These are phyloP conservation scores for Taphrina populina DNA, from an alignment of 1,139 yeast species.

Conservation along the genomic window DNA sequence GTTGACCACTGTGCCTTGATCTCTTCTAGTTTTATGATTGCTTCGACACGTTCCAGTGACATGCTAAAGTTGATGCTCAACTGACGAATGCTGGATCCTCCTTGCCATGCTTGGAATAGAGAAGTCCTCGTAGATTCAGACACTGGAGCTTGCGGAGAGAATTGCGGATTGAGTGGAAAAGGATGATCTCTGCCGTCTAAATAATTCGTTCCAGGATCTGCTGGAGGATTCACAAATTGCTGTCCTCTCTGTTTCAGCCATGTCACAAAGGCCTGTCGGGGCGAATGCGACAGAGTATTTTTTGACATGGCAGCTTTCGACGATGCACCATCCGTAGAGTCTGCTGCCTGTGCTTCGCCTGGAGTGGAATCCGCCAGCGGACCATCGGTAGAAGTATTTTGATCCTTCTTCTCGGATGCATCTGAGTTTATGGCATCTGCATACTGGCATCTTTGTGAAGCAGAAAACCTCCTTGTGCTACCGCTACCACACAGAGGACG, in stretches of 20 bases:
- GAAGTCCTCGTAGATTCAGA: background rate
- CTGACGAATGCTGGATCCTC: constrained; percentile 18
- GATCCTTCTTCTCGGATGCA: too few relatives aligned
- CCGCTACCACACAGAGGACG: too few relatives aligned
- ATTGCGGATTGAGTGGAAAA: constrained; percentile 24
- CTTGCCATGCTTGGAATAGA: constrained; percentile 14
- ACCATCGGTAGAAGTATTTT: too few relatives aligned
- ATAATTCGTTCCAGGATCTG: constrained; percentile 23
- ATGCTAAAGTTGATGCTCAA: constrained; percentile 22
- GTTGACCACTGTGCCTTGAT: constrained; percentile 4
- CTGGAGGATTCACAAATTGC: background rate
- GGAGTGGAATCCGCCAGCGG: too few relatives aligned
- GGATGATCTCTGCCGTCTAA: constrained; percentile 27
- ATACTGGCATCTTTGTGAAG: too few relatives aligned
- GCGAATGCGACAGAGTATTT: constrained; percentile 16
- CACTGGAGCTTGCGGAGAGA: constrained; percentile 19
- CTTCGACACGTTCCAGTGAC: constrained; percentile 24
- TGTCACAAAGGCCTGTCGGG: constrained; percentile 15
- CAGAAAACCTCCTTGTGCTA: too few relatives aligned
- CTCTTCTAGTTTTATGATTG: constrained; percentile 18
- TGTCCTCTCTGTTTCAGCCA: constrained; percentile 17
- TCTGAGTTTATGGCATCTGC: too few relatives aligned
- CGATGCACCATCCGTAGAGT: background rate
- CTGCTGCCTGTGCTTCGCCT: too few relatives aligned
- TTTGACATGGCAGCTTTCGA: constrained; percentile 1